Base-by-base conservation (phyloP, 768 basidiomycete genomes). In the Lentinula sp. region DNA sequence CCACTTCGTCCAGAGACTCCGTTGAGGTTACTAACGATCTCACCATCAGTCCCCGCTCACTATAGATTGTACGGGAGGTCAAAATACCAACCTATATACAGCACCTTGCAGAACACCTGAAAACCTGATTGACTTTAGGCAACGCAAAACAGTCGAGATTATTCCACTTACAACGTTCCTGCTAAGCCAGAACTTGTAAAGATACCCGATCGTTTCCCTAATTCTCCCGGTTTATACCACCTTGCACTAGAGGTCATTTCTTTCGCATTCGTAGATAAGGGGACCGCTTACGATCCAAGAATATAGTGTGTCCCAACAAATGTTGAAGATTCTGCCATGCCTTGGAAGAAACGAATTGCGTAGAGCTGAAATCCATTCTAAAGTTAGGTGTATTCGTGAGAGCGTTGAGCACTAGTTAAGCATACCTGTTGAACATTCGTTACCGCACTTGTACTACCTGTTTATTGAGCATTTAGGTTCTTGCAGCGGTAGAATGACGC, bases 271-370 rank as follows among this genome's bases (percentile, higher is more conserved):
- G 32, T n/a, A 4, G 13, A 48, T 28, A 46, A 5, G 1, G n/a
- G 32, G 8, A 8, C 5, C 6, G 78, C 84, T 61, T 66, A 88
- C 87, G 85, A 85, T 64, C 88, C 87, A 16, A 89, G 82, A 63
- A 89, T 75, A 66, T 87, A 87, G 64, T 87, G 87, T 15, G 86
- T 84, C 39, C 89, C 89, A 31, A 86, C 86, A 69, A 91, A 91
- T 1, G 88, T 91, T 7, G 87, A 88, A 0, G 87, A 81, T 70
- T 91, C 89, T 6, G 84, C 81, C 60, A 89, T 75, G 23, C 86
- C 89, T 70, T 88, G 87, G 59, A 89, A 80, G 68, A 91, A 89
- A 8, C 87, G 80, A 62, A 90, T 86, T 32, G 76, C 85, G 69
- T 85, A 87, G 55, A 90, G 73, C 85, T 87, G n/a, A n/a, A 52